phyloP scores from a whole-genome alignment of 2,329 filamentous ascomycete species.

The Aspergillus tamarii region DNA sequence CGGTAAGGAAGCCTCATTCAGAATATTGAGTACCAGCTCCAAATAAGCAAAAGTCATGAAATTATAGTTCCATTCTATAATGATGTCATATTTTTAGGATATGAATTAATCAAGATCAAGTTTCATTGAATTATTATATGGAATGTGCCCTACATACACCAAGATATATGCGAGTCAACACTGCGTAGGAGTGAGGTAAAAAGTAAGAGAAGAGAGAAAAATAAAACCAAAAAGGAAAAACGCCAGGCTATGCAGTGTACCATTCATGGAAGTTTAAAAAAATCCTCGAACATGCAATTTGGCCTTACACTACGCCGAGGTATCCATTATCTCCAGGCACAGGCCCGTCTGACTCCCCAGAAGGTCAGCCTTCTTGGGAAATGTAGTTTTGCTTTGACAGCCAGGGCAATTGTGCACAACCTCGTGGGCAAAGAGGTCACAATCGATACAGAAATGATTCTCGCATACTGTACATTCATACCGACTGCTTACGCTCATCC shows the following conservation, averaged over 20 bases:
- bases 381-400: constrained; percentile 60
- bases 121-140: not conserved
- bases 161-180: not conserved
- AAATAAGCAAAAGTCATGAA: not conserved
- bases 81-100: not conserved
- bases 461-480: constrained; percentile 88
- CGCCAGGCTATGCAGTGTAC: not conserved
- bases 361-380: constrained; percentile 5
- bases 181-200: not conserved
- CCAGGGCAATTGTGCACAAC: constrained; percentile 95
- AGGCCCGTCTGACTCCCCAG: constrained; percentile 14
- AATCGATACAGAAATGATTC: constrained; percentile 96
- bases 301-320: constrained; percentile 18
- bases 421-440: constrained; percentile 93
- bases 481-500: constrained; percentile 80
- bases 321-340: constrained; percentile 41
- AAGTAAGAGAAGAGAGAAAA: not conserved
- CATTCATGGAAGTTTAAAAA: not conserved
- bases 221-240: not conserved
- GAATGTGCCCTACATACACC: not conserved
- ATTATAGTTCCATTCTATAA: not conserved
- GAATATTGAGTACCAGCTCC: not conserved
- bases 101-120: not conserved
- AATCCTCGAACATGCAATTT: not conserved
- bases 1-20: no score